Evolutionary conservation across 306 rosid species (phyloP), one percentile per base, ranked within the genome.

Genomic region (Luffa aegyptiaca): DNA sequence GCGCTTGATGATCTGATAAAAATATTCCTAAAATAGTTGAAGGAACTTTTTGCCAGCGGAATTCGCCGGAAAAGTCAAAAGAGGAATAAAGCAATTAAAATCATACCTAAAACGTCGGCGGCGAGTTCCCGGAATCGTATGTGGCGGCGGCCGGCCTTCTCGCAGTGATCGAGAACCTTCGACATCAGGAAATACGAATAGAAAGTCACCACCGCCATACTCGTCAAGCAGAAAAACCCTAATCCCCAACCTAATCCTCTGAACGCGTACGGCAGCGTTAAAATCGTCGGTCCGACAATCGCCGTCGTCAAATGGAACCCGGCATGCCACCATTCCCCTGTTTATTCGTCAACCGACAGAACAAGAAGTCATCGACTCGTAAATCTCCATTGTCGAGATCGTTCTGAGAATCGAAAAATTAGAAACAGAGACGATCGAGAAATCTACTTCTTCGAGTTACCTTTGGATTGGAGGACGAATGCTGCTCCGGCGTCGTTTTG

Each of bases 61-160:
- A 33, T 36, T 37, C 5, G 72, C 21, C 31, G 5, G 66, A 33
- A 21, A 76, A 21, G 26, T 13, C 0, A 41, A 36, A 1, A 17
- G 45, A 64, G 20, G 45, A 64, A 64, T 16, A 11, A 33, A 62
- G n/a, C 45, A 64, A 36, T 35, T 31, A 14, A 20, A 59, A 18
- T 58, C 14, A 7, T 81, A 93, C 98, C 98, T 86, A 94, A 81
- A 49, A 90, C 88, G 51, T 88, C 88, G 59, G 78, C 80, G 58
- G 98, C 93, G 94, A 94, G 86, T 84, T 94, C 98, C 81, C 98
- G 76, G 81, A 94, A 94, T 0, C 98, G 86, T 8, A 94, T 91
- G 2, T 92, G 97, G 36, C 97, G 98, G 61, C 77, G 90, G 42
- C 97, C 98, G 78, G 85, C 44, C 1, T 85, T 85, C 59, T 97